Evolutionary conservation across 306 rosid genomes (phyloP).

Genomic region (Glycyrrhiza uralensis): DNA sequence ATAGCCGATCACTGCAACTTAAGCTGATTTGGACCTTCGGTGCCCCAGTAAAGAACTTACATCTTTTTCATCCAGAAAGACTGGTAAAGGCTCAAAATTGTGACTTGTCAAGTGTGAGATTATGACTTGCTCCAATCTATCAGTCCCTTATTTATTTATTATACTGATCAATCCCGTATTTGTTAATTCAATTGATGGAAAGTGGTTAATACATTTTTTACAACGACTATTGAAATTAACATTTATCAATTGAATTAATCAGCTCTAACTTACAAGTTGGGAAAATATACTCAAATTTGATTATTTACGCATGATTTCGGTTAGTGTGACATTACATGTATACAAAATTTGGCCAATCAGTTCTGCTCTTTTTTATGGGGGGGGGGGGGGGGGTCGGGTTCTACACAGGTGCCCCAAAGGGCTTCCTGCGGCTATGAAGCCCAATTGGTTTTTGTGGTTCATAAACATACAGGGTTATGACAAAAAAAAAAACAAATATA

Average conservation of each 20-base stretch:
- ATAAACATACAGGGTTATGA: too few species aligned
- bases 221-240: neutral
- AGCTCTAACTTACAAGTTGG: too few species aligned
- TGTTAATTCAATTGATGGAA: neutral
- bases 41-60: too few species aligned
- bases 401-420: neutral
- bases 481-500: too few species aligned
- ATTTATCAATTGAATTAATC: neutral
- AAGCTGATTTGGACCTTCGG: neutral
- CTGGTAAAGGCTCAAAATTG: too few species aligned
- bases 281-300: neutral
- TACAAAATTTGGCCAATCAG: neutral
- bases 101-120: too few species aligned
- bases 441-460: neutral
- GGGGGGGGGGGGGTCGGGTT: too few species aligned
- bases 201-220: neutral
- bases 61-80: too few species aligned
- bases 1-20: neutral
- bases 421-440: neutral
- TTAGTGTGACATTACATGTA: neutral
- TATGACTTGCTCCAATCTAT: too few species aligned
- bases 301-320: neutral
- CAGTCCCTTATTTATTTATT: too few species aligned
- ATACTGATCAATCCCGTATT: too few species aligned
- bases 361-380: neutral